Evolutionary conservation across 441 rosid genomes (phyloP), one percentile per base, ranked within the genome.

Genomic region (Populus tomentosa): DNA sequence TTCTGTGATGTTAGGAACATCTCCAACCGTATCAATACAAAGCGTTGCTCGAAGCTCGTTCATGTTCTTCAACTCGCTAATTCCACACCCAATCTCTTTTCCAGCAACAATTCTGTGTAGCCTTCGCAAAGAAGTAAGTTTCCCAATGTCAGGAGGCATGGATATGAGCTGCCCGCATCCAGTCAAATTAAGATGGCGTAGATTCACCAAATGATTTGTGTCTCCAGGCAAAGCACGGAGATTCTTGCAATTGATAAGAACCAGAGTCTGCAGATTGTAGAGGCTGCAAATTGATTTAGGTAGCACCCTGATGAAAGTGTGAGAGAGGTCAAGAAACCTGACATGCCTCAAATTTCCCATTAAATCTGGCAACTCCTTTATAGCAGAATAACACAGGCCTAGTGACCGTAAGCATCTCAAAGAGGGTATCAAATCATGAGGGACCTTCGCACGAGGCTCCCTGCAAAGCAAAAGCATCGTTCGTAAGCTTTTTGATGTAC

Each of bases 241-340:
- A 68, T 79, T 62, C 59, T 69, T 78, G 73, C 85, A 79, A 21
- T 78, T 30, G 26, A 28, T 24, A 24, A 83, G 83, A 62, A 78
- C 71, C 64, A 85, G 61, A 24, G 86, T 80, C 36, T 85, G 88
- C 33, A 85, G 69, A 71, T 85, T 85, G 69, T 36, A 75, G 7
- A 83, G 80, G 71, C 56, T 46, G 72, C 82, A 75, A 35, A 75
- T 32, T 40, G 86, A 81, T 62, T 81, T 75, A 11, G 86, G 88
- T 24, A 85, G 70, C 21, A 10, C 64, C 33, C 56, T 62, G 70
- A 85, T 80, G 1, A 53, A 59, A 11, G 83, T 79, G 69, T 61
- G 53, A 18, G 85, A 85, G 50, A 83, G 83, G 16, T 85, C 78
- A 68, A 85, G 79, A 61, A 77, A 85, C 67, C 85, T 65, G 50